Evolutionary conservation across 2,329 filamentous ascomycete genomes (phyloP).

Genomic region (Dactylellina cionopaga): DNA sequence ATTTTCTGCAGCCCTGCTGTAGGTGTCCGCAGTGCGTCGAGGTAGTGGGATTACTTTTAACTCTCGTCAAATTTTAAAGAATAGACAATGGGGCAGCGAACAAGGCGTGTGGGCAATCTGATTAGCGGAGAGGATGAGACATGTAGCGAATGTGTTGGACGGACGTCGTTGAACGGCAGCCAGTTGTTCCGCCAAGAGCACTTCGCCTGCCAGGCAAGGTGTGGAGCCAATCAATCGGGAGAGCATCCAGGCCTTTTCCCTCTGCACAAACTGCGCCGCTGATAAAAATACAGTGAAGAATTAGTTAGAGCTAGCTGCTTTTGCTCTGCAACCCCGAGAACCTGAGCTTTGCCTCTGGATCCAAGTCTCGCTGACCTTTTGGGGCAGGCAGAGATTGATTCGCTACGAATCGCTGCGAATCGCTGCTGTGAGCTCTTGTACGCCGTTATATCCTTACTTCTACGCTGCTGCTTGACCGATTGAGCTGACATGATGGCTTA

Average conservation of each 20-base stretch:
- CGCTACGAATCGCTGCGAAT: too few relatives aligned
- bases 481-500: too few relatives aligned
- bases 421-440: too few relatives aligned
- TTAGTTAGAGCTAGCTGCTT: neutral
- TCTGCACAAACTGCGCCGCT: neutral
- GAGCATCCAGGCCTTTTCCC: conserved; percentile 8
- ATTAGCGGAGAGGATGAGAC: conserved; percentile 50
- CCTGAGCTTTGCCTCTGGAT: too few relatives aligned
- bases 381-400: too few relatives aligned
- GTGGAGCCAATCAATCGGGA: conserved; percentile 47
- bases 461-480: too few relatives aligned
- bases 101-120: conserved; percentile 17
- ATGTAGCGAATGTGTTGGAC: conserved; percentile 47
- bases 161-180: conserved; percentile 32
- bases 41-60: conserved; percentile 32
- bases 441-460: too few relatives aligned
- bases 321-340: neutral
- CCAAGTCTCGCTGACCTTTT: too few relatives aligned
- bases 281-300: neutral
- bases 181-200: conserved; percentile 43
- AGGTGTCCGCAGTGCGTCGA: conserved; percentile 14
- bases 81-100: conserved; percentile 25
- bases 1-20: conserved; percentile 51
- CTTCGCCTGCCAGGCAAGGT: conserved; percentile 4
- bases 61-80: conserved; percentile 44